Base-by-base conservation (phyloP, 23 red algal species). In the Gracilaria gracilis region DNA sequence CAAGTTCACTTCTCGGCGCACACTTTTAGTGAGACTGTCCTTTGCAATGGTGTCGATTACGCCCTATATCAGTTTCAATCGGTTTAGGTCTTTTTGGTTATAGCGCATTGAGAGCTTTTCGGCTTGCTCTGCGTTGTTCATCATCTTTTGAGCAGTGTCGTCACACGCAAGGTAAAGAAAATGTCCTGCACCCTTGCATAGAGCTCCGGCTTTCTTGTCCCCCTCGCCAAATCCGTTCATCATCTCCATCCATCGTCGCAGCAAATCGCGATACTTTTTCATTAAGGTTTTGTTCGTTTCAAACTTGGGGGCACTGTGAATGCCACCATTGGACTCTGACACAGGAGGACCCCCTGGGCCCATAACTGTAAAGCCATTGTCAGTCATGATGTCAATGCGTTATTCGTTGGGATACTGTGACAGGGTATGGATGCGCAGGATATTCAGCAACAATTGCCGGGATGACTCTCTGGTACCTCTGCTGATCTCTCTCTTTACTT, bases 151-250 rank as follows among this genome's bases (percentile, higher is more conserved):
- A 6, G 80, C 80, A 47, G 55, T 67, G 7, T 11, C 58, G 67
- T 83, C 80, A 83, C 53, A 83, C 6, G 51, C 33, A 66, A 83
- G 57, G 58, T 83, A 83, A 25, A 67, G 21, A 2, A 83, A 33
- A 4, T 11, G 31, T n/a, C 49, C 55, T 28, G 36, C 83, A 3
- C 66, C 83, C 24, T 32, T 15, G 31, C 38, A 86, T 8, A 65
- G 8, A 28, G 25, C n/a, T 65, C 32, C 32, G 1, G 24, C 1
- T 32, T 65, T 65, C 24, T 27, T 65, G 27, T 65, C 61, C 9
- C 29, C 61, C 25, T 65, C 27, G 1, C 2, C 23, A 13, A 65
- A 65, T 13, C 27, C 8, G 23, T 21, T 31, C 61, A 65, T 65
- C 61, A 65, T 65, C 23, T 32, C 4, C 27, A 65, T 65, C 61